A percentile compares a stretch with the other conserved stretches of the same genome.
Conservation (phyloP, 164 flowering plant species). For the Chloranthus sessilifolius region DNA sequence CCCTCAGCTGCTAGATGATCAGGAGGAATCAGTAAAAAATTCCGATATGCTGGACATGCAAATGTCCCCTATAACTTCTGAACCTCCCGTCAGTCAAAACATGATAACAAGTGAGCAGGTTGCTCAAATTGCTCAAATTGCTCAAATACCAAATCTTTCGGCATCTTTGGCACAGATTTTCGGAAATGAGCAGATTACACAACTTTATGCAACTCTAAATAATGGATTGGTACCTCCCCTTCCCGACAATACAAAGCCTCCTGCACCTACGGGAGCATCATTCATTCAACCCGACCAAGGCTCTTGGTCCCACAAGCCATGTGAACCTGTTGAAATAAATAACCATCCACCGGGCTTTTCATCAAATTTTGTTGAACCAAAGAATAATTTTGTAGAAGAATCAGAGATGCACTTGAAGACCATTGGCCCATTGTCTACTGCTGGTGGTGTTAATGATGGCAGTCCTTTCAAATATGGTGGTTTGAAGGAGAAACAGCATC, state of each 20-base stretch:
- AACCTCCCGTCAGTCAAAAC: conserved; percentile 18
- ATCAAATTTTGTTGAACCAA: conserved; percentile 13
- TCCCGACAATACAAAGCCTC: conserved; percentile 15
- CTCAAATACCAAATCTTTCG: conserved; percentile 37
- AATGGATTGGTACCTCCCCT: conserved; percentile 25
- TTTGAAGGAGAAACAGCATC: conserved; percentile 12
- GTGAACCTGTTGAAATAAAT: conserved; percentile 18
- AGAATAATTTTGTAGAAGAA: conserved; percentile 7
- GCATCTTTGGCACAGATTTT: conserved; percentile 53
- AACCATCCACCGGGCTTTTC: conserved; percentile 7
- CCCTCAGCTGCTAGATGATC: too few relatives aligned
- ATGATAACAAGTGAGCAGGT: conserved; percentile 31
- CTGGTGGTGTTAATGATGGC: conserved; percentile 8
- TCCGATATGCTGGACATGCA: conserved; percentile 13
- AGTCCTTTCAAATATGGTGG: too few relatives aligned
- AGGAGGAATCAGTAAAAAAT: too few relatives aligned
- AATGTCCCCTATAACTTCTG: conserved; percentile 21
- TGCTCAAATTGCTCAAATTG: too few relatives aligned
- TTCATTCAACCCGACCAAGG: conserved; percentile 19
- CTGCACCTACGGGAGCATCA: conserved; percentile 13
- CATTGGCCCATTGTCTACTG: conserved; percentile 12
- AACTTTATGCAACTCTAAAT: conserved; percentile 39
- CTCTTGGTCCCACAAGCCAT: conserved; percentile 21
- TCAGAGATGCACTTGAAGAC: conserved; percentile 6
- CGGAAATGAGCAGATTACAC: conserved; percentile 45